These are phyloP conservation scores for Closterium sp. DNA, from an alignment of 139 green algal species.

Conservation along the genomic window DNA sequence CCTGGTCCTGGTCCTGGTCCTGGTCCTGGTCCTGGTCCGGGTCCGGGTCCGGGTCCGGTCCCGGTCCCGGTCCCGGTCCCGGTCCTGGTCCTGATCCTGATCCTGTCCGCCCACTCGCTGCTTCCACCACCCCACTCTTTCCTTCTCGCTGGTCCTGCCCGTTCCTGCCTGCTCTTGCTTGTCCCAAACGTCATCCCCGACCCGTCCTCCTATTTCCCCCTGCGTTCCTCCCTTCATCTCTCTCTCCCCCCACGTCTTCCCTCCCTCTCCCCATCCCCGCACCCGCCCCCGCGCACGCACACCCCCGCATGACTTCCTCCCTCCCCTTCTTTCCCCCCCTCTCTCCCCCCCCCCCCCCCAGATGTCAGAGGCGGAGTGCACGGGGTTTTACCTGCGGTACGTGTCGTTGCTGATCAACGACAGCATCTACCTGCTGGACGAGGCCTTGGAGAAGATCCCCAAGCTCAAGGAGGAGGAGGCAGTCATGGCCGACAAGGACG, in stretches of 20 bases:
- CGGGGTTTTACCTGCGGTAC: slow-evolving; percentile 74
- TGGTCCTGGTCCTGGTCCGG: too few species aligned
- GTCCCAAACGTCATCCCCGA: background rate
- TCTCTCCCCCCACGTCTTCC: background rate
- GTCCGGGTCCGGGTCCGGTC: too few species aligned
- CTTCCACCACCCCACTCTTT: too few species aligned
- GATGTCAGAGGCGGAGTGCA: slow-evolving; percentile 40
- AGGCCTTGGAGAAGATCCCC: slow-evolving; percentile 79
- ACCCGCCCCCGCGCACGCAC: background rate
- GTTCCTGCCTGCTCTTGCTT: background rate
- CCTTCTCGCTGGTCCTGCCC: background rate
- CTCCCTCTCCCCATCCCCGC: background rate
- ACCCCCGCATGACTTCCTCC: background rate
- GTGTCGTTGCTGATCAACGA: slow-evolving; percentile 93
- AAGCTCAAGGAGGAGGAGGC: slow-evolving; percentile 53
- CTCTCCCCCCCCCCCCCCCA: background rate
- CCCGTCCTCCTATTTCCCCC: background rate
- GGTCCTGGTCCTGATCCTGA: too few species aligned
- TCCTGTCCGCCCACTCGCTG: too few species aligned
- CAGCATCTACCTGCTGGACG: slow-evolving; percentile 80
- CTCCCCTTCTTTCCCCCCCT: background rate
- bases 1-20: too few species aligned
- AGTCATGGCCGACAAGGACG: slow-evolving; percentile 68
- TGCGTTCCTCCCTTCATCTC: background rate
- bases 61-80: too few species aligned